phyloP scores from a whole-genome alignment of 352 stramenopile species.

The Phytophthora pisi region DNA sequence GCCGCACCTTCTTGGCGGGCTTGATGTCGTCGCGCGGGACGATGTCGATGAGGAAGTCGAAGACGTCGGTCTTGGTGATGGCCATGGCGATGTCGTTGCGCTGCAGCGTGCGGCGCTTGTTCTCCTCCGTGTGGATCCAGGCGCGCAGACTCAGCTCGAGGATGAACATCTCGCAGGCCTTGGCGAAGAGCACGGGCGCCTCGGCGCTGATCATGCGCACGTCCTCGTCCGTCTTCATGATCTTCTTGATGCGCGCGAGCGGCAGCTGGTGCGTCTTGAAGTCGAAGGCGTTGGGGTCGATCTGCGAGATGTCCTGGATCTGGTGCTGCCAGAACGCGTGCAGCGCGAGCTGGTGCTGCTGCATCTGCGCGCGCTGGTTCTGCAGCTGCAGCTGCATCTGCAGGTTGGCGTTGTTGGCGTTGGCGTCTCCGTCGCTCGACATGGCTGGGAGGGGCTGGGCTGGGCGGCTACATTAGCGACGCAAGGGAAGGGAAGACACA shows the following conservation, averaged over 20 bases:
- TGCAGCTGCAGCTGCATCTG: slow-evolving; percentile 90
- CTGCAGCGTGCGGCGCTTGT: slow-evolving; percentile 93
- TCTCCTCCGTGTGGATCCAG: slow-evolving; percentile 92
- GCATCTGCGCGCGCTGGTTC: slow-evolving; percentile 87
- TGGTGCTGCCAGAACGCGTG: slow-evolving; percentile 90
- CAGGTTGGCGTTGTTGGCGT: slow-evolving; percentile 59
- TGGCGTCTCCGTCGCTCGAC: slow-evolving; percentile 54
- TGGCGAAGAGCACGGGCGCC: slow-evolving; percentile 92
- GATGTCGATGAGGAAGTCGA: slow-evolving; percentile 94
- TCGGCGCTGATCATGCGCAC: slow-evolving; percentile 95
- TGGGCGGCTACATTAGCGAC: slow-evolving; percentile 2
- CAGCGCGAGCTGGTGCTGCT: slow-evolving; percentile 87
- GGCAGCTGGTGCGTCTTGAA: slow-evolving; percentile 92
- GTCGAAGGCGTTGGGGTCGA: slow-evolving; percentile 84
- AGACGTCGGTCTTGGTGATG: slow-evolving; percentile 92
- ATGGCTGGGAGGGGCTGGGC: slow-evolving; percentile 29
- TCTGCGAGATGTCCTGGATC: slow-evolving; percentile 89
- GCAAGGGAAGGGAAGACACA: slow-evolving; percentile 10
- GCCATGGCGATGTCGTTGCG: slow-evolving; percentile 90
- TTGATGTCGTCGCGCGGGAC: slow-evolving; percentile 90
- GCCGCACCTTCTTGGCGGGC: slow-evolving; percentile 78
- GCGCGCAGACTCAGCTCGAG: slow-evolving; percentile 89
- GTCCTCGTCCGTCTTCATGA: slow-evolving; percentile 96
- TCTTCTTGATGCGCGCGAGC: slow-evolving; percentile 95
- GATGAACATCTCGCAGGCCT: slow-evolving; percentile 96